Evolutionary conservation across 805 yeast genomes (phyloP).

Genomic region (Scheffersomyces coipomensis): DNA sequence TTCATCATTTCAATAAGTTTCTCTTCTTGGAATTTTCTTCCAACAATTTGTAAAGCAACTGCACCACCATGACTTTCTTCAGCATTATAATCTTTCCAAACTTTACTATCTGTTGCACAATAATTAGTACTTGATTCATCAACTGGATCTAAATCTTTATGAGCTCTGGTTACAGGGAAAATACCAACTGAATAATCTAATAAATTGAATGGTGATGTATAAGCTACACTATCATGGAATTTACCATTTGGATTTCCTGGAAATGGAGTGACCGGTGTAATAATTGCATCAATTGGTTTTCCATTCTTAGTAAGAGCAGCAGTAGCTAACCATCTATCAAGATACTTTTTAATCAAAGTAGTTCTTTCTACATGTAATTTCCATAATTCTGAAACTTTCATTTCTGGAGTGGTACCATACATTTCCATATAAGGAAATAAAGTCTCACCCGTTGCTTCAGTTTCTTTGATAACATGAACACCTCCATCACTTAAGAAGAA

Average conservation of each 20-base stretch:
- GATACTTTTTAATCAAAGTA: constrained; percentile 32
- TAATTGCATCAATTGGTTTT: constrained; percentile 41
- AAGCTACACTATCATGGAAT: constrained; percentile 27
- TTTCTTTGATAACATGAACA: constrained; percentile 29
- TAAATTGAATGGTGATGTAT: constrained; percentile 43
- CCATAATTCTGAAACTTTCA: constrained; percentile 42
- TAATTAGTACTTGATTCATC: constrained; percentile 23
- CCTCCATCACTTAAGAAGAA: constrained; percentile 50
- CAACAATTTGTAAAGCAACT: constrained; percentile 63
- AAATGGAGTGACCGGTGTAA: constrained; percentile 48
- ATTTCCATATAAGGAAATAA: constrained; percentile 40
- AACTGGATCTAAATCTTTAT: constrained; percentile 34
- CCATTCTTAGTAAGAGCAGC: constrained; percentile 32
- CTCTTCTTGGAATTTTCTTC: constrained; percentile 62
- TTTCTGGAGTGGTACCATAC: constrained; percentile 33
- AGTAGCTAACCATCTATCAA: constrained; percentile 43
- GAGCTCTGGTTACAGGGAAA: constrained; percentile 59
- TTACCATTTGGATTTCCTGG: constrained; percentile 37
- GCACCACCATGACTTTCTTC: constrained; percentile 58
- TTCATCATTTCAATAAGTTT: constrained; percentile 51
- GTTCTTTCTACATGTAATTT: constrained; percentile 33
- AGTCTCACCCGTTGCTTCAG: constrained; percentile 42
- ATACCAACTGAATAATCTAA: constrained; percentile 29
- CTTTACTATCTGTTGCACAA: constrained; percentile 41
- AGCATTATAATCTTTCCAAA: constrained; percentile 45